Base-by-base conservation (phyloP, 2,329 filamentous ascomycete species). In the Aspergillus puulaauensis region DNA sequence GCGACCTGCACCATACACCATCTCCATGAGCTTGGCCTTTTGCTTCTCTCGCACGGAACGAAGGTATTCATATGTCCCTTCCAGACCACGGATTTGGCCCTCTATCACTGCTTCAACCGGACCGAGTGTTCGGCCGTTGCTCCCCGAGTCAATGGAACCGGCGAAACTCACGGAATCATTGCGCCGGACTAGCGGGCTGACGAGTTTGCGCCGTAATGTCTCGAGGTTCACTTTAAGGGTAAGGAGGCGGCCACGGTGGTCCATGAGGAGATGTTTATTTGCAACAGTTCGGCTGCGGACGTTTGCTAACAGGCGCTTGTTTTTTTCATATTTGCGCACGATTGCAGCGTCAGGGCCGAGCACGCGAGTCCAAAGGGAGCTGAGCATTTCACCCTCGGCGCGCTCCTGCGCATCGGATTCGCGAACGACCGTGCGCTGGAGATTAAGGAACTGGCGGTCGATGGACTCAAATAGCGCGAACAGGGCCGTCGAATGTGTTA, bases 381-480 rank as follows among this genome's bases (percentile, higher is more conserved):
- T 88, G 44, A 97, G 86, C 67, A 95, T 83, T 68, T 96, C 91
- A 61, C 86, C 87, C 71, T 96, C 90, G 31, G 87, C 81, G 43
- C 88, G 87, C 62, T 96, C 91, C 70, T 97, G 91, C 6, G 85
- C 84, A 61, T 90, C 88, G 19, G 88, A 86, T 76, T 97, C 93
- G 67, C 91, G 90, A 55, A 90, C 88, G 9, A 96, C 92, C 5
- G 87, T 90, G 60, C 92, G 88, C 62, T 91, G 91, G 1, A 97
- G 83, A 72, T 95, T 96, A 61, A 92, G 83, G 75, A 97, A 96
- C 72, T 96, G 91, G 53, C 87, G 85, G 76, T 98, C 93, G 65
- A 97, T 92, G 58, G 87, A 85, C 72, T 96, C 92, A 73, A 97
- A 97, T n/a, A 96, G 86, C 3, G 85, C 85, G 73, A 96, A 96